Conservation (phyloP, 805 yeast species). For the Starmerella bombi region DNA sequence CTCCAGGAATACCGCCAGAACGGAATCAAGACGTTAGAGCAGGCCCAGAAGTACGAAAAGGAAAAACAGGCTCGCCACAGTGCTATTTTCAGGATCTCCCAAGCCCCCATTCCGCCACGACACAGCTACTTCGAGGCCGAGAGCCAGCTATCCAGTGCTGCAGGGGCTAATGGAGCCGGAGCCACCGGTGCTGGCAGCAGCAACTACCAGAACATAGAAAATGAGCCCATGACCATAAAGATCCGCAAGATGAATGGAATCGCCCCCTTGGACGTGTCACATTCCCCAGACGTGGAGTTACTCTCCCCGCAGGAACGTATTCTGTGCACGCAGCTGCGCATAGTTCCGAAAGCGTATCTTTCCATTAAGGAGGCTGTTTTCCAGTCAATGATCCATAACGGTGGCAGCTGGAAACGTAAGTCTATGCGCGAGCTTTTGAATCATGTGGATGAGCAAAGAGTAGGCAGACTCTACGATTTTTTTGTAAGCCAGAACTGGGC, state of each 20-base stretch:
- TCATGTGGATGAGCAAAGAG: slow-evolving; percentile 75
- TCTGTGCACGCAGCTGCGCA: slow-evolving; percentile 68
- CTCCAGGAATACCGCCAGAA: slow-evolving; percentile 86
- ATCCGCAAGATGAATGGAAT: slow-evolving; percentile 24
- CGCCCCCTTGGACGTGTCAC: slow-evolving; percentile 32
- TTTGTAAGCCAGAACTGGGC: slow-evolving; percentile 88
- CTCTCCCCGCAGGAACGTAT: slow-evolving; percentile 79
- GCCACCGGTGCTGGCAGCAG: slow-evolving; percentile 7
- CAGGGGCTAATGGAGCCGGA: too few relatives aligned
- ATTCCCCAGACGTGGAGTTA: slow-evolving; percentile 69
- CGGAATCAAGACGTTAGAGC: slow-evolving; percentile 74
- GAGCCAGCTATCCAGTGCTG: too few relatives aligned
- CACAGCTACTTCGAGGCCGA: slow-evolving; percentile 18
- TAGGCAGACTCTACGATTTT: slow-evolving; percentile 80
- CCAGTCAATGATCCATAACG: slow-evolving; percentile 72
- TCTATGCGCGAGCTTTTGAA: slow-evolving; percentile 64
- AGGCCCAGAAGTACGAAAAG: slow-evolving; percentile 74
- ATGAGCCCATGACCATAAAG: slow-evolving; percentile 19
- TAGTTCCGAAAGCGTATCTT: slow-evolving; percentile 84
- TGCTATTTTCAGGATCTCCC: slow-evolving; percentile 27
- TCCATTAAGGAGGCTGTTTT: slow-evolving; percentile 84
- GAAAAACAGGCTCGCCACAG: slow-evolving; percentile 62
- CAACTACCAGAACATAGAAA: slow-evolving; percentile 11
- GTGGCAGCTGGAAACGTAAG: slow-evolving; percentile 71
- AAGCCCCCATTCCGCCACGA: slow-evolving; percentile 14